Evolutionary conservation across 345 rosid species (phyloP), one percentile per base, ranked within the genome.

Genomic region (Aegle marmelos): DNA sequence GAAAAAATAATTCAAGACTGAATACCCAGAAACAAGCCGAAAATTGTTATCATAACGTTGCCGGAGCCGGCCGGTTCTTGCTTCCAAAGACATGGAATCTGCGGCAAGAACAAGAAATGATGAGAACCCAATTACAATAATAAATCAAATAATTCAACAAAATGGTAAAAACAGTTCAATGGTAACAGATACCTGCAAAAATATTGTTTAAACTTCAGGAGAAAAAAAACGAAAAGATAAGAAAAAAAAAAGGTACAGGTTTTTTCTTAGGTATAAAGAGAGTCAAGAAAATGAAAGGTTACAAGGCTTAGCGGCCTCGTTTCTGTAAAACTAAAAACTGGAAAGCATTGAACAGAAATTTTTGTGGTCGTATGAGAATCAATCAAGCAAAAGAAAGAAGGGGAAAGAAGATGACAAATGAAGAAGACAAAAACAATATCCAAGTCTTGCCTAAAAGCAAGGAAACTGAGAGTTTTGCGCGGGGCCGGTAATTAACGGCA

Each of bases 21-120:
- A 53, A 63, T 87, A 91, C 96, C 96, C 96, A 71, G 96, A 88
- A 79, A 91, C 96, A 61, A 91, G 96, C 36, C 96, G 90, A 41
- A 89, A 75, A 57, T 88, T 86, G 80, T 90, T 80, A 73, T 91
- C 92, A 70, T 91, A 91, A 70, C 94, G 96, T 77, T 91, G 96
- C n/a, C 92, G 85, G 74, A 87, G 82, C 72, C 94, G 81, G 62
- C 94, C 96, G 0, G 85, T 89, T 75, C 96, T 80, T 73, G 96
- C 92, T 41, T 81, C 68, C 73, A 87, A 28, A 72, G 68, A 77
- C 86, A 84, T 84, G 78, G 48, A 73, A 37, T 50, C 64, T 76
- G 68, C 73, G 16, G 33, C 69, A 11, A 25, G 8, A 70, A 54
- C 24, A 19, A 30, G 7, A 3, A 27, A 25, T 16, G n/a, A 58